phyloP scores from a whole-genome alignment of 306 rosid genomes.

The Cajanus cajan region DNA sequence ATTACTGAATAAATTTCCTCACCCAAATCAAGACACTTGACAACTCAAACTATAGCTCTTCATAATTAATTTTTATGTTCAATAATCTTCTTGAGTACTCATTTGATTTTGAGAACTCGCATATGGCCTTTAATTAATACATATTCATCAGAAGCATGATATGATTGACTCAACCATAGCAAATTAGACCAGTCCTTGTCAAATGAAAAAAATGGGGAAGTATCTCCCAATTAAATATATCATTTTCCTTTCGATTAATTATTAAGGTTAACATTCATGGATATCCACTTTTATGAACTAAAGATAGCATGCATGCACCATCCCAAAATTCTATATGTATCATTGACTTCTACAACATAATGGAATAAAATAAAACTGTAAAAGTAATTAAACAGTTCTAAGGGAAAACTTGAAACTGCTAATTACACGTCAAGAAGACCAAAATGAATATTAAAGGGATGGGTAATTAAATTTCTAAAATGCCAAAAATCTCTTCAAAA shows the following conservation, averaged over 20 bases:
- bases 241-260: neutral
- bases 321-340: neutral
- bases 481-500: neutral
- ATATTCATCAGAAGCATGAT: neutral
- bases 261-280: neutral
- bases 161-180: neutral
- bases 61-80: neutral
- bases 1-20: neutral
- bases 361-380: neutral
- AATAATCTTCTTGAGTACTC: neutral
- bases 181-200: neutral
- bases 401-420: neutral
- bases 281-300: neutral
- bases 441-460: neutral
- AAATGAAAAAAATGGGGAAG: too few species aligned
- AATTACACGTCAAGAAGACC: neutral
- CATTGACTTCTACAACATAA: neutral
- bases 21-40: neutral
- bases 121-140: neutral
- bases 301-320: neutral
- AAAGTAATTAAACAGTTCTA: neutral
- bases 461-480: neutral
- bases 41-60: neutral
- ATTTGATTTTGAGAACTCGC: neutral
- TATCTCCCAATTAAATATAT: neutral